A percentile compares a stretch with the other conserved stretches of the same genome.
phyloP scores from a whole-genome alignment of 345 rosid species.

The Euphorbia tirucalli region DNA sequence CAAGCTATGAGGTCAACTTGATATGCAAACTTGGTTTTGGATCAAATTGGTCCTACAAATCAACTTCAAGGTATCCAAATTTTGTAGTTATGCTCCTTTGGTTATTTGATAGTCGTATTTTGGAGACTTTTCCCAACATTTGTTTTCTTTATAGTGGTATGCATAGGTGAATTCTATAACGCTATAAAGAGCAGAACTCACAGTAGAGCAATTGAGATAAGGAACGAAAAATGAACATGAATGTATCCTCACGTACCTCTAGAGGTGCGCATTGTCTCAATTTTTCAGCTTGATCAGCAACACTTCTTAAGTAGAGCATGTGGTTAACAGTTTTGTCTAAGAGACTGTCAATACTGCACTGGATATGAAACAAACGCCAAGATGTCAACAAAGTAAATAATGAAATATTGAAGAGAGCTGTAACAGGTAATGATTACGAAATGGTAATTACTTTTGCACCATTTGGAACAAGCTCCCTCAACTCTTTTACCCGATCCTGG shows the following conservation, averaged over 20 bases:
- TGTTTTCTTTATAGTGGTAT: too few relatives aligned
- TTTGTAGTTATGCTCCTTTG: too few relatives aligned
- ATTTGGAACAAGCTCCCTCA: constrained; percentile 62
- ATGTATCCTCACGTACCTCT: constrained; percentile 37
- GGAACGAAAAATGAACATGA: background rate
- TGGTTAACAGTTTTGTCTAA: constrained; percentile 56
- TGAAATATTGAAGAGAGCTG: background rate
- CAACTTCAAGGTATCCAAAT: too few relatives aligned
- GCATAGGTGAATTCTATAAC: too few relatives aligned
- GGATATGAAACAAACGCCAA: constrained; percentile 16
- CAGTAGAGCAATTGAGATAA: too few relatives aligned
- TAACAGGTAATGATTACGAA: background rate
- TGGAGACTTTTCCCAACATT: too few relatives aligned
- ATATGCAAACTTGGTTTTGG: too few relatives aligned
- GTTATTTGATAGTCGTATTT: too few relatives aligned
- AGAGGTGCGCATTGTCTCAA: constrained; percentile 41
- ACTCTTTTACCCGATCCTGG: constrained; percentile 67
- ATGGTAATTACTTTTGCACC: constrained; percentile 43
- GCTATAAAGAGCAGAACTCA: too few relatives aligned
- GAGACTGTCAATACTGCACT: constrained; percentile 75
- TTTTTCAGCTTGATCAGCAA: constrained; percentile 55
- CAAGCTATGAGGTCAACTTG: too few relatives aligned
- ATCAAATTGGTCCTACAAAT: too few relatives aligned
- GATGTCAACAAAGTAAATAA: background rate
- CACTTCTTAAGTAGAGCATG: constrained; percentile 49